These are phyloP conservation scores for Rhizodiscina lignyota DNA, from an alignment of 495 filamentous ascomycete species.

Conservation along the genomic window DNA sequence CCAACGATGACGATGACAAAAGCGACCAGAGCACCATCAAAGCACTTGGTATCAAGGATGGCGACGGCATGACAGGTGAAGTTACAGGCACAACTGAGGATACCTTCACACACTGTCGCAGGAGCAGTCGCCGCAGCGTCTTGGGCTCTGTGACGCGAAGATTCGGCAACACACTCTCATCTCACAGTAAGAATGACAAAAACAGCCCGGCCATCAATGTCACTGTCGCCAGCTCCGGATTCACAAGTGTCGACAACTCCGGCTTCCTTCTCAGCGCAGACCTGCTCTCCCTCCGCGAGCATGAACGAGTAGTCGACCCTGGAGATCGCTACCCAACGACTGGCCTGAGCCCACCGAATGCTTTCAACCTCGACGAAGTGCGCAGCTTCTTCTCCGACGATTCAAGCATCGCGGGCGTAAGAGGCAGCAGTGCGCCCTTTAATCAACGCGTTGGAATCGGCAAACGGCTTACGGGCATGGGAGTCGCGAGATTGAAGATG, in stretches of 20 bases:
- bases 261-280: background rate
- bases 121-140: background rate
- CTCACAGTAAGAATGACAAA: too few relatives aligned
- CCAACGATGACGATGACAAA: too few relatives aligned
- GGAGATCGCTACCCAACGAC: constrained; percentile 23
- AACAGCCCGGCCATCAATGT: too few relatives aligned
- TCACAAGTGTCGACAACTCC: background rate
- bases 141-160: background rate
- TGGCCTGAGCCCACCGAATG: constrained; percentile 14
- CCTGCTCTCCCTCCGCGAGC: background rate
- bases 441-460: constrained; percentile 15
- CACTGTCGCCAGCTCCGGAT: too few relatives aligned
- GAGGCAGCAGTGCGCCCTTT: constrained; percentile 17
- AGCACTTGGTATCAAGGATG: background rate
- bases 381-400: constrained; percentile 26
- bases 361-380: constrained; percentile 16
- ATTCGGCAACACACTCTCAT: background rate
- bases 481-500: too few relatives aligned
- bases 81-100: background rate
- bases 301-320: constrained; percentile 7
- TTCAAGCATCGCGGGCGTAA: constrained; percentile 6
- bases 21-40: background rate
- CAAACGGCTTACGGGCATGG: constrained; percentile 4
- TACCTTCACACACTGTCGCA: background rate
- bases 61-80: too few relatives aligned